Conservation (phyloP, 2,329 filamentous ascomycete species). For the Lecanosticta acicola region DNA sequence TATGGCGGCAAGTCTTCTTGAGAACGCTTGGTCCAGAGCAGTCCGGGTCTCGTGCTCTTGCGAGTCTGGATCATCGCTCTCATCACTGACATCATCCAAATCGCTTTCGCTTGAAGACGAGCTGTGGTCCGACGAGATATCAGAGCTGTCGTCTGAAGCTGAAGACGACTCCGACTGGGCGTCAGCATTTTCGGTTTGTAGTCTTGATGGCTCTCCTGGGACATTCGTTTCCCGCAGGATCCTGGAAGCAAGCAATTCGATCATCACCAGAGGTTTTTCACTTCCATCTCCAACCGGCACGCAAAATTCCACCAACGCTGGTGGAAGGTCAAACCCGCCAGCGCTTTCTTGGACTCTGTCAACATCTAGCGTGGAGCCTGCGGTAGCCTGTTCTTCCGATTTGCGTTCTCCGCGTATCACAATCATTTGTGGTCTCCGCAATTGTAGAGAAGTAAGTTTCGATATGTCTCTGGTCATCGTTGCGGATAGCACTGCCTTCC, state of each 20-base stretch:
- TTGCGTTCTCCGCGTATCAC: slow-evolving; percentile 57
- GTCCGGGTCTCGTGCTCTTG: neutral
- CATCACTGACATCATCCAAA: slow-evolving; percentile 3
- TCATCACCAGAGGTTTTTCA: slow-evolving; percentile 70
- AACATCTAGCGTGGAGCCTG: slow-evolving; percentile 13
- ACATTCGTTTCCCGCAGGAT: slow-evolving; percentile 29
- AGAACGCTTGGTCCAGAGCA: neutral
- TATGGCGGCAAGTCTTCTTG: neutral
- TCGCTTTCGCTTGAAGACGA: neutral
- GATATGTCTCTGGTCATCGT: slow-evolving; percentile 86
- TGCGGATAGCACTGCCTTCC: slow-evolving; percentile 83
- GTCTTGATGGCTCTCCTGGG: neutral
- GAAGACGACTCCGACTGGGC: slow-evolving; percentile 15
- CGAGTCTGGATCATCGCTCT: slow-evolving; percentile 13
- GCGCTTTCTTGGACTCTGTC: slow-evolving; percentile 25
- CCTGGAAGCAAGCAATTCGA: slow-evolving; percentile 63
- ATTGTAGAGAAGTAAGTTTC: slow-evolving; percentile 66
- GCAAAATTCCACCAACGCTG: slow-evolving; percentile 42
- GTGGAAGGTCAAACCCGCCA: slow-evolving; percentile 53
- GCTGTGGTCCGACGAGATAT: slow-evolving; percentile 7
- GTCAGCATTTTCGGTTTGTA: neutral
- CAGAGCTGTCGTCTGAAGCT: slow-evolving; percentile 10
- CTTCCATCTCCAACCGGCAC: slow-evolving; percentile 48
- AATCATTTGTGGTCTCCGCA: slow-evolving; percentile 69
- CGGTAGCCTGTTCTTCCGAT: slow-evolving; percentile 32